Percentiles rank a stretch among this genome's conserved stretches.
phyloP scores from a whole-genome alignment of 106 monocot species.

The Vanilla planifolia region DNA sequence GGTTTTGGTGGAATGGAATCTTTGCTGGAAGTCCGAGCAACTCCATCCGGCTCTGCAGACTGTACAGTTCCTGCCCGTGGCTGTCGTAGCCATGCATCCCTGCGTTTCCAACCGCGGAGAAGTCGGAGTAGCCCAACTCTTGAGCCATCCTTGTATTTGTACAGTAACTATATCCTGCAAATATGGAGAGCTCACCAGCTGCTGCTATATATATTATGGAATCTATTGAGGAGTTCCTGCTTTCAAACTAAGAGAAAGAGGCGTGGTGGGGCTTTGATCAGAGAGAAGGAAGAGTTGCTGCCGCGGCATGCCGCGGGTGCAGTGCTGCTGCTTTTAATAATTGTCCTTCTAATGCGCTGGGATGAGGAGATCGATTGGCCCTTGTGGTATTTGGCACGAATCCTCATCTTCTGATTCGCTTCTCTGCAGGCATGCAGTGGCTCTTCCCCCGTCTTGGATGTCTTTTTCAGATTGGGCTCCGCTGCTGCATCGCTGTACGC shows the following conservation, averaged over 20 bases:
- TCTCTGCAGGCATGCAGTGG: not conserved
- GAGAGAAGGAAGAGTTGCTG: not conserved
- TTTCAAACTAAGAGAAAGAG: not conserved
- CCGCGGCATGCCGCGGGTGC: not conserved
- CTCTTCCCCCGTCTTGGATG: not conserved
- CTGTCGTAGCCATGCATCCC: conserved; percentile 12
- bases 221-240: too few relatives aligned
- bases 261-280: not conserved
- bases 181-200: not conserved
- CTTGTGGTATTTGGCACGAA: conserved; percentile 22
- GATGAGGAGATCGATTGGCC: conserved; percentile 1
- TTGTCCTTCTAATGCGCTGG: conserved; percentile 10
- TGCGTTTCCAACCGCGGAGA: conserved; percentile 4
- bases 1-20: conserved; percentile 11
- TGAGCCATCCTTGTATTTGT: not conserved
- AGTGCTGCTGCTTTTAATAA: conserved; percentile 11
- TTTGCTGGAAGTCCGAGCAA: conserved; percentile 35
- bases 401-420: conserved; percentile 5
- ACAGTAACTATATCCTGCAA: not conserved
- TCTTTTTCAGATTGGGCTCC: conserved; percentile 10
- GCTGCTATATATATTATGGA: not conserved
- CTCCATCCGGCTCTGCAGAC: conserved; percentile 48
- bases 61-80: conserved; percentile 33
- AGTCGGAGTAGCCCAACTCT: conserved; percentile 9
- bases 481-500: not conserved